A percentile compares a stretch with the other conserved stretches of the same genome.
phyloP scores from a whole-genome alignment of 75 land plant species.

The Cryptomeria japonica region DNA sequence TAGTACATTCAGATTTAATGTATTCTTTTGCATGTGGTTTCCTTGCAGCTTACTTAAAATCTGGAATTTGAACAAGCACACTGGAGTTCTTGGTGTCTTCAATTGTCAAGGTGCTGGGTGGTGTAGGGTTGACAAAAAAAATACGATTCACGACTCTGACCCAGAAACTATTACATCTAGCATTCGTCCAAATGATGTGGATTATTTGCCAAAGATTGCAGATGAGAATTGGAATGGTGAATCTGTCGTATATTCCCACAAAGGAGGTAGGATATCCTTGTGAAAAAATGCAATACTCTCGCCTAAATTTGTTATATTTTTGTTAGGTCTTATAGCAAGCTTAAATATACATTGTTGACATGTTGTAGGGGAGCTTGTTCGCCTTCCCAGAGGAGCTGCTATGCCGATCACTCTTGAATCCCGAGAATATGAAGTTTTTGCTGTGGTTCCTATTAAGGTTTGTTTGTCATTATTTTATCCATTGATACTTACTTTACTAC shows the following conservation, averaged over 20 bases:
- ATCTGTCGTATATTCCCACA: conserved; percentile 54
- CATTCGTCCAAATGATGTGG: conserved; percentile 63
- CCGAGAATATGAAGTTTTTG: conserved; percentile 78
- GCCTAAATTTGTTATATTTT: not conserved
- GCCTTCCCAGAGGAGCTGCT: conserved; percentile 46
- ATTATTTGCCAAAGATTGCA: conserved; percentile 48
- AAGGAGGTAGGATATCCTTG: conserved; percentile 34
- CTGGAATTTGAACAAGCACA: conserved; percentile 79
- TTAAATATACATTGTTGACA: not conserved
- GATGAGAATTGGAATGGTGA: conserved; percentile 65
- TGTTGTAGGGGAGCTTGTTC: conserved; percentile 58
- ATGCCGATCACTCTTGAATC: conserved; percentile 56
- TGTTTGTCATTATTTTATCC: not conserved
- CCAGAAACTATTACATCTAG: conserved; percentile 57
- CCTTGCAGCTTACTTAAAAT: conserved; percentile 76
- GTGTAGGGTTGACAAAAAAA: conserved; percentile 69
- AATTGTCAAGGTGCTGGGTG: conserved; percentile 94
- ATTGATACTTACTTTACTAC: not conserved
- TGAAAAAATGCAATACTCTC: not conserved
- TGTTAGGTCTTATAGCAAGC: not conserved
- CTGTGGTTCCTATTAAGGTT: conserved; percentile 72
- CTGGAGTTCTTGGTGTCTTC: conserved; percentile 77
- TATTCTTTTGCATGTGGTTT: not conserved
- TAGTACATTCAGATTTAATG: not conserved
- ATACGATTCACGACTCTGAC: conserved; percentile 57